Evolutionary conservation across 768 basidiomycete genomes (phyloP), one percentile per base, ranked within the genome.

Genomic region (Lentinula sp.): DNA sequence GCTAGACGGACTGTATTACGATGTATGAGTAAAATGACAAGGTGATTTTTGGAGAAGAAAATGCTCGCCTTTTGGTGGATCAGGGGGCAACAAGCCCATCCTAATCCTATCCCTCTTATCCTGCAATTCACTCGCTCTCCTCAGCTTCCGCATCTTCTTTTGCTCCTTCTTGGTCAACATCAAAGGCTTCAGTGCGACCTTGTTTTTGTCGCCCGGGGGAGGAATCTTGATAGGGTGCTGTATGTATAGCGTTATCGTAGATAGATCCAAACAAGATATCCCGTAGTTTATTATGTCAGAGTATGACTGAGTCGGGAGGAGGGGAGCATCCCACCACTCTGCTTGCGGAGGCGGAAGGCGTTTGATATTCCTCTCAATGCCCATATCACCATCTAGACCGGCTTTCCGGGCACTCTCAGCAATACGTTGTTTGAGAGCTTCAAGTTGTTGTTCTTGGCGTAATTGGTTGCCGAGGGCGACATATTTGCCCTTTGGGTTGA

Each of bases 181-280:
- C 65, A 98, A 74, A 2, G 93, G 89, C 69, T 95, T 93, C 59
- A 91, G 70, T n/a, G 78, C 80, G 4, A 81, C 78, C 69, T 88
- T 86, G 70, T 84, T 87, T 77, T 93, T 93, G 64, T 96, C 95
- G 18, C 84, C 85, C 10, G 93, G 93, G 3, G 90, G 91, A 51
- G 93, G 93, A 60, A 99, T 95, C 9, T 93, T 93, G 63, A 99
- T 98, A 11, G 97, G 97, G 70, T 98, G 96, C 71, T 98, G 97
- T 54, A 98, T 85, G 67, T 95, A 95, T 42, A 91, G 81, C 16
- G 90, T 92, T 61, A 98, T 88, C 0, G 92, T 90, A 3, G 91
- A 90, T 66, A 39, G 37, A 39, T 39, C 37, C 37, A 39, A 39
- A 13, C 37, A 39, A 2, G 37, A 39, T 13, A 39, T 39, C 37